Evolutionary conservation across 2,329 filamentous ascomycete species (phyloP), one percentile per base, ranked within the genome.

Genomic region (Fusarium praegraminearum): DNA sequence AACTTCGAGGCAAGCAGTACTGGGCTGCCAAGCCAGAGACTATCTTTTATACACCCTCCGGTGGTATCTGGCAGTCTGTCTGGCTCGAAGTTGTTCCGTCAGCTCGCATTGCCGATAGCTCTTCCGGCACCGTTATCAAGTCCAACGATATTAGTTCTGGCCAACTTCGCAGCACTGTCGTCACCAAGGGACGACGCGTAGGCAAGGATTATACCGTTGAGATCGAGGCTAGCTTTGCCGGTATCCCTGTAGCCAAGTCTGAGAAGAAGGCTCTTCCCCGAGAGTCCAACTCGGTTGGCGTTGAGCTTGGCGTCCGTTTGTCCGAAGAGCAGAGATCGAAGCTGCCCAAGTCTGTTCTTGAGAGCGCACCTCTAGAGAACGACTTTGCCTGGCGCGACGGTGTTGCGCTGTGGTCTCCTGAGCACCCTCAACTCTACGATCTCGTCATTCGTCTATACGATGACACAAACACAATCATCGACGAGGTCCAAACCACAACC

Each of bases 1-100:
- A 91, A 75, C 90, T 88, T 2, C 82, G 90, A 33, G 90, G 90
- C 0, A 92, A 92, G 76, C 90, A 92, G 76, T 89, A 89, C 73
- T 90, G 87, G 87, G 84, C 82, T 5, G 84, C 86, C 2, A 82
- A 87, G 75, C 86, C 87, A 0, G 87, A 90, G 75, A 86, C 84
- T 53, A 88, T 88, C 70, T 88, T 87, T 72, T 88, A 88, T 72
- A 87, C 85, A 1, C 86, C 86, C 0, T 85, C 84, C 11, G 84
- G 84, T 30, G 86, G 86, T 26, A 86, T 88, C 59, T 88, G 86
- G 86, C 86, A 88, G 75, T 82, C 79, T 18, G 86, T 88, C 5
- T 87, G 85, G 83, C 76, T 87, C 4, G 88, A 90, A 68, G 82
- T 82, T 41, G 86, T 88, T 3, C 87, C 88, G 2, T 59, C 77